These are phyloP conservation scores for Porogramme epimiltina DNA, from an alignment of 1,284 basidiomycete species.

Conservation along the genomic window DNA sequence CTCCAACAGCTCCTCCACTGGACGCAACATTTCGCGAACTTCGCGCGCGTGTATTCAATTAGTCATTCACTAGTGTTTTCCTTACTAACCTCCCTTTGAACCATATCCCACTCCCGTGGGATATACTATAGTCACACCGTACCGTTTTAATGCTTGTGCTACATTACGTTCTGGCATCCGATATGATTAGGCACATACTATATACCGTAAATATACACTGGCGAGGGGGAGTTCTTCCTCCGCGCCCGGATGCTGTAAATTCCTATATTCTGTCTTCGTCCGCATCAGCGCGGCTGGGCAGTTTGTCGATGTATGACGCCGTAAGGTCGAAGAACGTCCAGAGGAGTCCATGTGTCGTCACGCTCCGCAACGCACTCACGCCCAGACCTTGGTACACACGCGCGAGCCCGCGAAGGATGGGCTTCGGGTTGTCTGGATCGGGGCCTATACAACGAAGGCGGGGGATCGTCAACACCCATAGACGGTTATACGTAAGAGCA, in stretches of 20 bases:
- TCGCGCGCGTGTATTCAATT: no score
- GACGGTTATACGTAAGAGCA: neutral
- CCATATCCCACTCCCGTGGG: no score
- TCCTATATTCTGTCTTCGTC: neutral
- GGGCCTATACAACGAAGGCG: constrained; percentile 50
- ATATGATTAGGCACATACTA: constrained; percentile 11
- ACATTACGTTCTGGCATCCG: neutral
- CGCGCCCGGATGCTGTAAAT: neutral
- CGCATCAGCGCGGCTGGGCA: constrained; percentile 40
- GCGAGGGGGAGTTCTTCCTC: constrained; percentile 1
- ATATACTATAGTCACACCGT: no score
- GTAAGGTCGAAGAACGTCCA: constrained; percentile 85
- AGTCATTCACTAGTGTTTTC: no score
- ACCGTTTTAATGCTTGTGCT: no score
- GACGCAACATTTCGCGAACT: no score
- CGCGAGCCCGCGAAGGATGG: constrained; percentile 67
- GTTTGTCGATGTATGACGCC: constrained; percentile 71
- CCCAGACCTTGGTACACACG: constrained; percentile 86
- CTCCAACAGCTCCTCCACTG: no score
- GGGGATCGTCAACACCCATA: neutral
- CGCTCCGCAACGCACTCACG: constrained; percentile 79
- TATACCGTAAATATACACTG: constrained; percentile 20
- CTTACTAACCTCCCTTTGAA: no score
- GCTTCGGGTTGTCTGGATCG: constrained; percentile 71
- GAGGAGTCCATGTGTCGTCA: constrained; percentile 81